These are phyloP conservation scores for Trichoderma erinaceum DNA, from an alignment of 495 filamentous ascomycete species.

Conservation along the genomic window DNA sequence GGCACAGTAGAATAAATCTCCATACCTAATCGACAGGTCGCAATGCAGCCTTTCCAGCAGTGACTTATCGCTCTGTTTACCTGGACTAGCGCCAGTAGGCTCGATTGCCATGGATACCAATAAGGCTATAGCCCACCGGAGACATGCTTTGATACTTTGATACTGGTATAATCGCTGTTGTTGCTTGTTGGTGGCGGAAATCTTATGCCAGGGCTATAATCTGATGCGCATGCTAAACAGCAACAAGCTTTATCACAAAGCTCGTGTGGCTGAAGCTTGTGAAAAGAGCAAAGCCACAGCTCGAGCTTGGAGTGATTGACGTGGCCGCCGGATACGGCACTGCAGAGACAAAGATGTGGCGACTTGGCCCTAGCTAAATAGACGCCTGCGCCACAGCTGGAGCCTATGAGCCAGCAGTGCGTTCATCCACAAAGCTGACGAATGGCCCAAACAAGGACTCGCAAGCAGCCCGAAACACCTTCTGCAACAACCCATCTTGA, in stretches of 20 bases:
- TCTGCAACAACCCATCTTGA: not conserved
- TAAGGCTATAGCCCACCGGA: not conserved
- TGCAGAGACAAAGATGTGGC: not conserved
- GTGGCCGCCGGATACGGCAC: constrained; percentile 5
- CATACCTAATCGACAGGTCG: not conserved
- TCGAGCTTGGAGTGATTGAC: constrained; percentile 4
- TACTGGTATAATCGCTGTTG: no score
- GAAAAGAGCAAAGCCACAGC: constrained; percentile 4
- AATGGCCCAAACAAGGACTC: constrained; percentile 5
- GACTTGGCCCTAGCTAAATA: constrained; percentile 2
- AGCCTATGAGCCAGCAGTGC: not conserved
- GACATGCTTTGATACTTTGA: no score
- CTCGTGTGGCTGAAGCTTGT: not conserved
- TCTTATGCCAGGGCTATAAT: no score
- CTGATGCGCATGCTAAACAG: no score
- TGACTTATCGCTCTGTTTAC: not conserved
- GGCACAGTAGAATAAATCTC: no score
- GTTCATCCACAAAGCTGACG: constrained; percentile 12
- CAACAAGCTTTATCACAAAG: not conserved
- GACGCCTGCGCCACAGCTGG: constrained; percentile 11
- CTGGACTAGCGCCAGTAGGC: not conserved
- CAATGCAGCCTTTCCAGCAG: not conserved
- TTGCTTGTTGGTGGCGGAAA: no score
- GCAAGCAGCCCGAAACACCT: constrained; percentile 7
- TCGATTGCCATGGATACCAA: not conserved